Evolutionary conservation across 1,284 basidiomycete species (phyloP).

Genomic region (Sparassis latifolia): DNA sequence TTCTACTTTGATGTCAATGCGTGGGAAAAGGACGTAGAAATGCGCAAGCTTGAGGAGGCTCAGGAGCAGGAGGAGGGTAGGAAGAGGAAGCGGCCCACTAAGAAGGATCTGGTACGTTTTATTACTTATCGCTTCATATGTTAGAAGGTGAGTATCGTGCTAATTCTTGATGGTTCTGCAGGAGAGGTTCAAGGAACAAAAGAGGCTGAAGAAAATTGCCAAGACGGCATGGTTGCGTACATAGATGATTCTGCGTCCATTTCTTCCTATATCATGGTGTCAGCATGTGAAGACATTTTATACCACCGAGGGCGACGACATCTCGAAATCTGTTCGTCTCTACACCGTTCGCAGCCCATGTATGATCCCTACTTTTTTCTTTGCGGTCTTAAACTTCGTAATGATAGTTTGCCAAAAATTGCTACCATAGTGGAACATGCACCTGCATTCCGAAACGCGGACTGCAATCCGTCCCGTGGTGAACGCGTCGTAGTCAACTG

Average conservation of each 20-base stretch:
- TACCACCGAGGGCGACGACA: too few relatives aligned
- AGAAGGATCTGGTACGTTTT: slow-evolving; percentile 78
- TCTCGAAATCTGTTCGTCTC: too few relatives aligned
- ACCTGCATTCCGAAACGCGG: too few relatives aligned
- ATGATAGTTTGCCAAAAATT: too few relatives aligned
- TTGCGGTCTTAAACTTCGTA: too few relatives aligned
- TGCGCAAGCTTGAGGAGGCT: slow-evolving; percentile 45
- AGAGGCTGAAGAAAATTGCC: slow-evolving; percentile 74
- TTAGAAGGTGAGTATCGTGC: slow-evolving; percentile 4
- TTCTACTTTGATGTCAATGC: slow-evolving; percentile 84
- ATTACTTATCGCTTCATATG: slow-evolving; percentile 4
- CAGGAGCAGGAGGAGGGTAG: slow-evolving; percentile 48
- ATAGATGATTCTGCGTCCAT: slow-evolving; percentile 22
- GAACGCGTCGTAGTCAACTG: too few relatives aligned
- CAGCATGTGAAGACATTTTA: too few relatives aligned
- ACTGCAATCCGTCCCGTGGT: too few relatives aligned
- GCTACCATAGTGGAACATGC: too few relatives aligned
- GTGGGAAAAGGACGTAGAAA: slow-evolving; percentile 72
- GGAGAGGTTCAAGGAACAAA: slow-evolving; percentile 87
- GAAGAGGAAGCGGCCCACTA: slow-evolving; percentile 68
- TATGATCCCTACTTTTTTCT: too few relatives aligned
- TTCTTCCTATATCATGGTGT: not conserved
- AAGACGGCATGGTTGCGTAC: slow-evolving; percentile 88
- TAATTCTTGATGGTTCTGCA: slow-evolving; percentile 28
- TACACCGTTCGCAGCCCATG: too few relatives aligned